phyloP scores from a whole-genome alignment of 768 basidiomycete species.

The Lactarius psammicola region DNA sequence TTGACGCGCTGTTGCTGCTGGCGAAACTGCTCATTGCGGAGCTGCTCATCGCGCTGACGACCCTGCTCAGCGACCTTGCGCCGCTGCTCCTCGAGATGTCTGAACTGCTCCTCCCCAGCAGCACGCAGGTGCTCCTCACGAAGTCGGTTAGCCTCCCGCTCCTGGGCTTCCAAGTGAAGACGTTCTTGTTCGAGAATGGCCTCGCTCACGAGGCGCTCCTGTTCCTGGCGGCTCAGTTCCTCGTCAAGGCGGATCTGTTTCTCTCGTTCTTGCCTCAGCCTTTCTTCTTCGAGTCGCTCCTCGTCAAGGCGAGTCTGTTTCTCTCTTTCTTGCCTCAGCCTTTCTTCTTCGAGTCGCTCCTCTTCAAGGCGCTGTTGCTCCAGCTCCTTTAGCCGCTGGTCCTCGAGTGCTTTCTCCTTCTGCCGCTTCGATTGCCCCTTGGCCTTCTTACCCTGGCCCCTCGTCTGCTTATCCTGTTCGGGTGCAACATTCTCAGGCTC shows the following conservation, averaged over 20 bases:
- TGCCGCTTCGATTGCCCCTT: slow-evolving; percentile 26
- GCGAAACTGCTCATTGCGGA: slow-evolving; percentile 23
- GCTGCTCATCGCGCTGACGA: slow-evolving; percentile 24
- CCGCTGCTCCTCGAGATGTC: slow-evolving; percentile 38
- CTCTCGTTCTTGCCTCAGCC: slow-evolving; percentile 19
- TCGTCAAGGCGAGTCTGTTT: slow-evolving; percentile 25
- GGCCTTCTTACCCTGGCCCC: slow-evolving; percentile 14
- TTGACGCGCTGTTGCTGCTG: slow-evolving; percentile 39
- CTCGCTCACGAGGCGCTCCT: slow-evolving; percentile 19
- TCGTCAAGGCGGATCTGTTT: slow-evolving; percentile 26
- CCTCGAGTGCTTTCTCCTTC: slow-evolving; percentile 28
- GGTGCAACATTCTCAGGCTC: slow-evolving; percentile 10
- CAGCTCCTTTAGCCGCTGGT: slow-evolving; percentile 28
- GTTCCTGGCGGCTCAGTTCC: slow-evolving; percentile 22
- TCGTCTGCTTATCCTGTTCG: slow-evolving; percentile 17
- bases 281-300: slow-evolving; percentile 22
- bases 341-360: slow-evolving; percentile 27
- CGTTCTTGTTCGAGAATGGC: slow-evolving; percentile 19
- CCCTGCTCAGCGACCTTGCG: slow-evolving; percentile 37
- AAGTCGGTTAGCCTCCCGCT: slow-evolving; percentile 18
- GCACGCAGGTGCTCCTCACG: slow-evolving; percentile 18
- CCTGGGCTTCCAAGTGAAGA: slow-evolving; percentile 2
- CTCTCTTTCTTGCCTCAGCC: slow-evolving; percentile 19
- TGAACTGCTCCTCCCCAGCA: slow-evolving; percentile 26
- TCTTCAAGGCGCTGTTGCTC: slow-evolving; percentile 38